A percentile compares a stretch with the other conserved stretches of the same genome.
phyloP scores from a whole-genome alignment of 2,329 filamentous ascomycete genomes.

The Diaporthe caulivora region DNA sequence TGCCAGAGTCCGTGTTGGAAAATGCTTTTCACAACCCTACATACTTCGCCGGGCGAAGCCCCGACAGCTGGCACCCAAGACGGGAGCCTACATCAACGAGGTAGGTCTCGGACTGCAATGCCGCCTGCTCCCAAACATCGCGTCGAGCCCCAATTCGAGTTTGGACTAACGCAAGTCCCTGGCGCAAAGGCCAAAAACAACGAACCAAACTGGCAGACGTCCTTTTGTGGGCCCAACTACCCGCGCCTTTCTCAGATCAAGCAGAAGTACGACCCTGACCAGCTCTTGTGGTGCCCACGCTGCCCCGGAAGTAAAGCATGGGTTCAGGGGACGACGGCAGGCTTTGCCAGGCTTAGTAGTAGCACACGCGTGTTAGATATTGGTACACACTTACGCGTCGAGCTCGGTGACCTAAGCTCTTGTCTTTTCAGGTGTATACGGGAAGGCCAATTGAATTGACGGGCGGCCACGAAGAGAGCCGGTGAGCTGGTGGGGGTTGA shows the following conservation, averaged over 20 bases:
- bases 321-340: background rate
- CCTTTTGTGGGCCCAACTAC: background rate
- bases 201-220: background rate
- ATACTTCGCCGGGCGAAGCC: background rate
- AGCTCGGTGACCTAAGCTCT: too few species aligned
- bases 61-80: background rate
- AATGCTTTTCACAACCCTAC: background rate
- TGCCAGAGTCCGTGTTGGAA: background rate
- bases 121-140: background rate
- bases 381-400: background rate
- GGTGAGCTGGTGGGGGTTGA: background rate
- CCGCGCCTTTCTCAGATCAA: background rate
- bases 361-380: background rate
- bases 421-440: background rate
- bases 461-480: background rate
- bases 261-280: background rate
- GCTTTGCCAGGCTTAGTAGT: background rate
- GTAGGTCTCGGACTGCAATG: background rate
- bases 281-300: constrained; percentile 2
- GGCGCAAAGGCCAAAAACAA: background rate
- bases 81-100: background rate
- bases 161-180: too few species aligned
- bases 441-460: too few species aligned
- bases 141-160: background rate
- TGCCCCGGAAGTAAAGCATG: background rate